A percentile compares a stretch with the other conserved stretches of the same genome.
Conservation (phyloP, 2,329 filamentous ascomycete species). For the Penicillium sp. region DNA sequence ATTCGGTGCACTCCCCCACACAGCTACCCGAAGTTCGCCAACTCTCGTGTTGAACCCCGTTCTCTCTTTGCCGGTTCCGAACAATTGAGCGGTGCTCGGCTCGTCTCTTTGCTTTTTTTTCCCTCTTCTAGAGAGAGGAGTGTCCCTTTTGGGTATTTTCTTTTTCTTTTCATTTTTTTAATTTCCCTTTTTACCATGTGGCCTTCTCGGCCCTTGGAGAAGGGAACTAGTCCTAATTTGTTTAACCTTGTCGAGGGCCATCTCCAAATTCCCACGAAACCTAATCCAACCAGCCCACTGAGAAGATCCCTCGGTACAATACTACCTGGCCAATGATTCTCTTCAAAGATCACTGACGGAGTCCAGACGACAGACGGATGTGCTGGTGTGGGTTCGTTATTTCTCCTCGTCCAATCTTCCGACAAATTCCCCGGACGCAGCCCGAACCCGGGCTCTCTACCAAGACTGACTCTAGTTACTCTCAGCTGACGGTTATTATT, state of each 20-base stretch:
- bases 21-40: background rate
- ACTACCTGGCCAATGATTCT: background rate
- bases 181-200: background rate
- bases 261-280: background rate
- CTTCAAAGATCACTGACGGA: no score
- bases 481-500: slow-evolving; percentile 1
- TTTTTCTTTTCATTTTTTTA: no score
- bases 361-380: no score
- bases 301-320: background rate
- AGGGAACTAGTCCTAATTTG: background rate
- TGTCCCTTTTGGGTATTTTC: background rate
- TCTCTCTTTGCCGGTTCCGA: background rate
- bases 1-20: background rate
- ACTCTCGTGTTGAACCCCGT: background rate
- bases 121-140: background rate
- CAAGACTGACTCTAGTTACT: no score
- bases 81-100: background rate
- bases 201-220: background rate
- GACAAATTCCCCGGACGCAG: background rate
- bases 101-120: background rate
- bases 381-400: background rate
- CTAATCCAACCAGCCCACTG: background rate
- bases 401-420: background rate
- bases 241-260: slow-evolving; percentile 1
- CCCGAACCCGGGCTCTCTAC: background rate